Evolutionary conservation across 495 filamentous ascomycete species (phyloP).

Genomic region (Terfezia boudieri): DNA sequence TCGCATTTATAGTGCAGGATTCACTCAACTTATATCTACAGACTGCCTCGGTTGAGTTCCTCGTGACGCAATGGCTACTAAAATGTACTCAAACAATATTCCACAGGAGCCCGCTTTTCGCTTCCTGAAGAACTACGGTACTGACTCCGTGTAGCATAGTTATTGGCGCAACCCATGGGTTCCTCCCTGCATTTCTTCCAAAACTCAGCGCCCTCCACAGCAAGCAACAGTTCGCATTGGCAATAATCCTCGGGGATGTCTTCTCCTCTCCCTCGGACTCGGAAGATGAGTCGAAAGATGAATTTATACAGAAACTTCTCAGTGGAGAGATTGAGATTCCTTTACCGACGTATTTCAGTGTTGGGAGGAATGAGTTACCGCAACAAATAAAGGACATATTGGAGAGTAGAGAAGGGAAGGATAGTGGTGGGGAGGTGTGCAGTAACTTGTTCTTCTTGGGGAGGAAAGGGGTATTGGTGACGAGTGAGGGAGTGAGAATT

Average conservation of each 20-base stretch:
- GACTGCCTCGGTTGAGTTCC: too few species aligned
- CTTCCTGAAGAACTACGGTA: too few species aligned
- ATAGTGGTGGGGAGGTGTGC: conserved; percentile 56
- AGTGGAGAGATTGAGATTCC: conserved; percentile 44
- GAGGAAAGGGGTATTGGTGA: conserved; percentile 65
- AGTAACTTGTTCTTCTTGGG: conserved; percentile 72
- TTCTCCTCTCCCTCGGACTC: conserved; percentile 27
- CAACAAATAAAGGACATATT: conserved; percentile 43
- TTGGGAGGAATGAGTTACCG: conserved; percentile 49
- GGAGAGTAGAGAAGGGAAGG: conserved; percentile 47
- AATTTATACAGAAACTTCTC: conserved; percentile 1
- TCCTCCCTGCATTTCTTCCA: conserved; percentile 45
- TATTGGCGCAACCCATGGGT: conserved; percentile 5
- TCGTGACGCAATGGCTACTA: too few species aligned
- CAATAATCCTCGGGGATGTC: conserved; percentile 62
- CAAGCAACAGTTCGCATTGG: conserved; percentile 71
- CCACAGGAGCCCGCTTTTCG: too few species aligned
- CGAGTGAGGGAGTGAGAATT: conserved; percentile 69
- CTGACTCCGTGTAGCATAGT: not conserved
- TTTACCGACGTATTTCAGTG: conserved; percentile 66
- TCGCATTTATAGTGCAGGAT: too few species aligned
- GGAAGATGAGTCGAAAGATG: conserved; percentile 17
- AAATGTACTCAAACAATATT: too few species aligned
- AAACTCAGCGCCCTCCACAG: conserved; percentile 56
- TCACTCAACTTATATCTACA: too few species aligned